Evolutionary conservation across 1,284 basidiomycete species (phyloP).

Genomic region (Microstroma glucosiphilum): DNA sequence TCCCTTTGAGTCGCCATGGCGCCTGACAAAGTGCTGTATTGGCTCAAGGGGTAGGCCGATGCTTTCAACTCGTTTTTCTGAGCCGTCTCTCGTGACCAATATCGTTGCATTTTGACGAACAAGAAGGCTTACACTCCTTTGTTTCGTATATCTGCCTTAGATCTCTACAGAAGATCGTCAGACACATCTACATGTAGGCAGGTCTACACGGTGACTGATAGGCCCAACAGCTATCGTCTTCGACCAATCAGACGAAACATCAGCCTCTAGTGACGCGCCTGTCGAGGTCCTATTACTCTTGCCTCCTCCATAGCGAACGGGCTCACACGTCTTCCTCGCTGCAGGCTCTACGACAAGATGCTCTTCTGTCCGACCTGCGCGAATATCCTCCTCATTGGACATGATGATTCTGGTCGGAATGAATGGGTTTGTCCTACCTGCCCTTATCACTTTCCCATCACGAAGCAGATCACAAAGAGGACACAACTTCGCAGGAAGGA

Average conservation of each 20-base stretch:
- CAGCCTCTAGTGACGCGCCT: background rate
- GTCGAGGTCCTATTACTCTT: background rate
- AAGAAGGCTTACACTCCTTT: no score
- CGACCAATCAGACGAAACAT: background rate
- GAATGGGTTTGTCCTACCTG: conserved; percentile 93
- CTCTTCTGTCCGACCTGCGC: conserved; percentile 93
- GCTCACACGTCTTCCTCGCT: background rate
- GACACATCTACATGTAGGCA: no score
- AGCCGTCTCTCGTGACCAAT: conserved; percentile 1
- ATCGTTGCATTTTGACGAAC: background rate
- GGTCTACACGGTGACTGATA: no score
- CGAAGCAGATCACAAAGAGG: conserved; percentile 60
- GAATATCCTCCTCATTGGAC: conserved; percentile 72
- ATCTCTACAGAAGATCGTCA: no score
- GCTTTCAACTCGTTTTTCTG: conserved; percentile 6
- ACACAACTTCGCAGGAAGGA: conserved; percentile 62
- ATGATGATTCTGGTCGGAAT: conserved; percentile 60
- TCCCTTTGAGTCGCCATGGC: background rate
- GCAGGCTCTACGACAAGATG: conserved; percentile 55
- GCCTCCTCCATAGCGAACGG: background rate
- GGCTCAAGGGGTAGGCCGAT: background rate
- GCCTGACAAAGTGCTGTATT: conserved; percentile 5
- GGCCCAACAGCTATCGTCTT: no score
- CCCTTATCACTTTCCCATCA: conserved; percentile 87
- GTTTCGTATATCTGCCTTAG: no score